Base-by-base conservation (phyloP, 129 eudicot genomes). In the Solidago caesia region DNA sequence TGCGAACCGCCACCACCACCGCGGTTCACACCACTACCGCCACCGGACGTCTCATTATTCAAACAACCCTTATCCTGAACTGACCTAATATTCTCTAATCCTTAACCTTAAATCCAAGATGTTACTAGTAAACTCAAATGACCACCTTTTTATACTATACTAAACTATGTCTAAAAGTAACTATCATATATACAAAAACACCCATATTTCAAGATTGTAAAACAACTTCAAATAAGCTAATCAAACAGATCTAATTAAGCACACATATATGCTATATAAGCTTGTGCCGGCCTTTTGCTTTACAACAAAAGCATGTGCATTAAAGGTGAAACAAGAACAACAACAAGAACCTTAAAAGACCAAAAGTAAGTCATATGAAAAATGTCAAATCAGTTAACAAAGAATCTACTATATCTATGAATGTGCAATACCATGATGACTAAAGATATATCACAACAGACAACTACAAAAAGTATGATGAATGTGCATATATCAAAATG, bases 21-120 rank as follows among this genome's bases (percentile, higher is more conserved):
- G 2, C 90, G 91, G 43, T 66, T 79, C 60, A 62, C 59, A 59
- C 69, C 77, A 10, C 73, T 62, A 59, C 77, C 63, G 45, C 70
- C 79, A 46, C 80, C 64, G 25, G 87, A 64, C 0, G 78, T 51
- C 29, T 71, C 85, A 56, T 73, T 77, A 69, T 75, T 88, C 70
- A 87, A 72, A 61, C 86, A 81, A 66, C 88, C 90, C 83, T 89
- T 92, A 70, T 92, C 96, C 75, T 92, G 95, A n/a, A 86, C 63
- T 57, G 98, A 84, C 79, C 96, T 92, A 96, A 92, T 87, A 72
- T 75, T 68, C 67, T 14, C 78, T 74, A 52, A 72, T 21, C 77
- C 21, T 0, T 21, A 42, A n/a, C n/a, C 52, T 73, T 14, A 13
- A 60, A 77, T 61, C 69, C 11, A 51, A 59, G 2, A 4, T 56